Conservation (phyloP, 2,329 filamentous ascomycete genomes). For the Colletotrichum sp. region DNA sequence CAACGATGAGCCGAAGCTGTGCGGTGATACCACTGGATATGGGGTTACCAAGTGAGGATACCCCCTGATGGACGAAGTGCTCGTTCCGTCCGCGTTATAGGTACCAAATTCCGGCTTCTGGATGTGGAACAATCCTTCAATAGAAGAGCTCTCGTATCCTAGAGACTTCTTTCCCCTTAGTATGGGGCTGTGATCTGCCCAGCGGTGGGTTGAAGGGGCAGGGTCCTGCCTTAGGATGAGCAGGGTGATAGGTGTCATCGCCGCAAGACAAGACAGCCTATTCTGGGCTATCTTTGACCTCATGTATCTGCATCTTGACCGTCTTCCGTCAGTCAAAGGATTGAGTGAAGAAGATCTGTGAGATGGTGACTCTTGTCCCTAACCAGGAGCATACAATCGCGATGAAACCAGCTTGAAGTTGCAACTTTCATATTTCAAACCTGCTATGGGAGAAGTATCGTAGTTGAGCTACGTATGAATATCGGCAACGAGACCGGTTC, state of each 20-base stretch:
- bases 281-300: neutral
- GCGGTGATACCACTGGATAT: neutral
- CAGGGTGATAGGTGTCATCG: neutral
- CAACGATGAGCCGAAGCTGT: neutral
- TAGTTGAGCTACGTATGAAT: neutral
- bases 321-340: neutral
- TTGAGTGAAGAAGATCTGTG: neutral
- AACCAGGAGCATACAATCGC: neutral
- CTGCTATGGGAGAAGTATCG: neutral
- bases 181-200: neutral
- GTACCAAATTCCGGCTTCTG: neutral
- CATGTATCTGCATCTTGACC: neutral
- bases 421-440: neutral
- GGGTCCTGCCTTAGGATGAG: neutral
- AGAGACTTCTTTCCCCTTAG: neutral
- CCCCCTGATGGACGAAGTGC: neutral
- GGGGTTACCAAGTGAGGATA: neutral
- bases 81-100: neutral
- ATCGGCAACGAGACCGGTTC: neutral
- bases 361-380: neutral
- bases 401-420: neutral
- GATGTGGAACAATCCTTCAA: neutral
- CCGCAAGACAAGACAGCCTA: neutral
- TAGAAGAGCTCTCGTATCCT: neutral
- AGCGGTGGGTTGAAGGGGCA: neutral